Percentiles rank a stretch among this genome's conserved stretches.
Conservation (phyloP, 1,284 basidiomycete species). For the Austroboletus niveus region DNA sequence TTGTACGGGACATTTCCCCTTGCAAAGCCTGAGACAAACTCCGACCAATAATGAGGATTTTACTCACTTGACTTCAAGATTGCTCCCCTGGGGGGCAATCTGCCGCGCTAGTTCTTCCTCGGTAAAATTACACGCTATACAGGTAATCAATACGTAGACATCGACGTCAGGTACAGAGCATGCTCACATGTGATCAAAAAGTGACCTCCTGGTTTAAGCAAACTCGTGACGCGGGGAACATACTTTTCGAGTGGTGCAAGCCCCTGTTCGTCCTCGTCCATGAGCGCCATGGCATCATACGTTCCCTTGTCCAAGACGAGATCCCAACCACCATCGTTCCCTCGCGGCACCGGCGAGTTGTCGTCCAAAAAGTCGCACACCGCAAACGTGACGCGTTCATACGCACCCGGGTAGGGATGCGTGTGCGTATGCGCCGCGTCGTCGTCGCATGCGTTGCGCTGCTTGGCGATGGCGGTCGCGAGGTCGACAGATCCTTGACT, state of each 20-base stretch:
- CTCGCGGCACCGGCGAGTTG: slow-evolving; percentile 38
- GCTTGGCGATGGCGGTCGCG: slow-evolving; percentile 51
- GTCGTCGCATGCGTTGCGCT: slow-evolving; percentile 31
- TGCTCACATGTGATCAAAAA: slow-evolving; percentile 83
- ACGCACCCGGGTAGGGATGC: not conserved
- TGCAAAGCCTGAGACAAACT: slow-evolving; percentile 4
- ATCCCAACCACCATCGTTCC: slow-evolving; percentile 52
- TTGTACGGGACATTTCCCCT: slow-evolving; percentile 73
- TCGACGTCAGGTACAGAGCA: slow-evolving; percentile 3
- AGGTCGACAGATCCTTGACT: slow-evolving; percentile 68
- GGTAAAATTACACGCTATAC: slow-evolving; percentile 88
- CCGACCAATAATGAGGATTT: not conserved
- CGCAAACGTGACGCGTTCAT: slow-evolving; percentile 47
- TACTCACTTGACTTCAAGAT: slow-evolving; percentile 63
- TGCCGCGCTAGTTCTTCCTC: slow-evolving; percentile 69
- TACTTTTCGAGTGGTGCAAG: slow-evolving; percentile 59
- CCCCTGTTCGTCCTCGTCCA: slow-evolving; percentile 57
- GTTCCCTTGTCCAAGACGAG: slow-evolving; percentile 79
- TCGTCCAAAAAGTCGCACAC: slow-evolving; percentile 61
- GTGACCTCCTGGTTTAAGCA: slow-evolving; percentile 66
- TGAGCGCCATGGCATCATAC: slow-evolving; percentile 84
- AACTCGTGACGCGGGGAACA: slow-evolving; percentile 52
- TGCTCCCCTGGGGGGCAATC: slow-evolving; percentile 52
- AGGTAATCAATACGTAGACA: not conserved
- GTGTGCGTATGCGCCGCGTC: not conserved